Evolutionary conservation across 75 land plant genomes (phyloP).

Genomic region (Chamaecyparis obtusa): DNA sequence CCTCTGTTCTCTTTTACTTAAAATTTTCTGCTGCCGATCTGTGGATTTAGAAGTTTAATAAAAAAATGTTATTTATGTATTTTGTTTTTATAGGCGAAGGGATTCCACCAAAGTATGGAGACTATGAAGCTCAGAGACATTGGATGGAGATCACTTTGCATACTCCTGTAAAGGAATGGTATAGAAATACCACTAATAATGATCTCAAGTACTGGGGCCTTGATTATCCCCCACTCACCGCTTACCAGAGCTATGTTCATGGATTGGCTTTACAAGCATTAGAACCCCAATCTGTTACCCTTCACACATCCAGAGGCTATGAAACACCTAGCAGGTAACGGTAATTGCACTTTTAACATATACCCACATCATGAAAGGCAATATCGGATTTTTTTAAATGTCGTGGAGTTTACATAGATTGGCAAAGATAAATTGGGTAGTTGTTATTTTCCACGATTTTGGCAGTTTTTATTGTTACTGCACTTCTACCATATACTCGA

Average conservation of each 20-base stretch:
- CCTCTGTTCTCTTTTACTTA: background rate
- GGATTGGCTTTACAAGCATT: slow-evolving; percentile 45
- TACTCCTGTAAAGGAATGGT: slow-evolving; percentile 77
- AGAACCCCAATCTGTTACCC: slow-evolving; percentile 65
- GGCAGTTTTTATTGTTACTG: background rate
- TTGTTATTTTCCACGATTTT: background rate
- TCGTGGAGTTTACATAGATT: background rate
- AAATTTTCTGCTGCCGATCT: background rate
- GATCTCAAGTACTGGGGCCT: slow-evolving; percentile 96
- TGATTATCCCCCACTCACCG: slow-evolving; percentile 97
- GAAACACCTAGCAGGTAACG: slow-evolving; percentile 67
- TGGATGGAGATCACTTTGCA: slow-evolving; percentile 98
- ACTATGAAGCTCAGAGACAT: slow-evolving; percentile 97
- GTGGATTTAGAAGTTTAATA: background rate
- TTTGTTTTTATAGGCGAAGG: slow-evolving; percentile 46
- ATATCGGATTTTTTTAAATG: background rate
- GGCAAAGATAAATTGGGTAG: background rate
- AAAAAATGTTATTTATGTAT: background rate
- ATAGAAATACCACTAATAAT: slow-evolving; percentile 69
- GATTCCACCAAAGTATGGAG: slow-evolving; percentile 85
- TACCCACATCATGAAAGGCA: background rate
- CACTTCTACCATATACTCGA: background rate
- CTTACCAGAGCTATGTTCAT: slow-evolving; percentile 87
- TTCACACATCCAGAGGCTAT: slow-evolving; percentile 79
- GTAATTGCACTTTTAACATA: background rate